Evolutionary conservation across 345 rosid genomes (phyloP), one percentile per base, ranked within the genome.

Genomic region (Lenwebbia sp.): DNA sequence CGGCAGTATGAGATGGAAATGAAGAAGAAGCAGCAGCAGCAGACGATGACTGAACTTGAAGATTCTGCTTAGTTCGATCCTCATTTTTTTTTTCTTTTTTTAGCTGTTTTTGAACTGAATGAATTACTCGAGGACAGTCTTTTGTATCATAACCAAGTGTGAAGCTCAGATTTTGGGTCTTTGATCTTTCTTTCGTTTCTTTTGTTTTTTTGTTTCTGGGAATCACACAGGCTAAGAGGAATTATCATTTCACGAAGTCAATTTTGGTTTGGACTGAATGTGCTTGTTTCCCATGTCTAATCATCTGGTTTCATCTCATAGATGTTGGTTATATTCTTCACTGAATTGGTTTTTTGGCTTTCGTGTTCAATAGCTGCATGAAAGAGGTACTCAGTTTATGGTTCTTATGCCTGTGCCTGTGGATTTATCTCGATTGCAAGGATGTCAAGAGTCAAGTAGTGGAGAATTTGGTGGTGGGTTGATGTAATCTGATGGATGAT

Each of bases 1-100:
- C 92, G 84, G 87, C 86, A 88, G 76, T 94, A 94, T 87, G 96
- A 96, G 91, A 88, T 37, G 83, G 99, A 95, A 70, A 85, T 90
- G 94, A 90, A 89, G 88, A 89, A 62, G 88, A 90, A 90, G 88
- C 84, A 87, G 78, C 58, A 65, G 62, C 74, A 62, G 83, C 82
- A 82, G 62, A 89, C 90, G 87, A 84, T 90, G 88, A 86, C 90
- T 55, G 94, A 93, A 85, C 89, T 93, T 76, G 93, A 93, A 54
- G 93, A 94, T 49, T 93, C 95, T n/a, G 54, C 81, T 37, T 70
- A 70, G 47, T 37, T 70, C 47, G 44, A 70, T 70, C 26, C 81
- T 37, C 81, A 9, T 17, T 33, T 7, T 4, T 30, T 62, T 23
- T 25, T 37, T 2, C 1, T 62, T 1, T 8, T 65, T 30, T 33